These are phyloP conservation scores for Fusarium piperis DNA, from an alignment of 2,329 filamentous ascomycete species.

Conservation along the genomic window DNA sequence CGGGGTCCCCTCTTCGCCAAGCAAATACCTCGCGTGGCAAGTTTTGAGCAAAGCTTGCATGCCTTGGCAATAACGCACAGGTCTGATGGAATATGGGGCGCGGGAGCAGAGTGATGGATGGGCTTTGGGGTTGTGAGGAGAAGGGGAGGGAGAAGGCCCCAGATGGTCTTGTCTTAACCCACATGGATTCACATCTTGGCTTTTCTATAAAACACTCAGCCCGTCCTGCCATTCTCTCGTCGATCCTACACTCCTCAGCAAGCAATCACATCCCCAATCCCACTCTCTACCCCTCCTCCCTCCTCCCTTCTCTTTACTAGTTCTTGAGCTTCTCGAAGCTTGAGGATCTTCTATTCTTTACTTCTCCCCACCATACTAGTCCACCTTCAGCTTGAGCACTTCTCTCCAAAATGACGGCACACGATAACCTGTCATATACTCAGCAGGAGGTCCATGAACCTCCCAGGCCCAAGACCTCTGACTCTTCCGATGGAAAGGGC, in stretches of 20 bases:
- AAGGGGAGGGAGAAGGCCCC: neutral
- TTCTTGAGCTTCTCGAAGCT: neutral
- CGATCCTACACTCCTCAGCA: neutral
- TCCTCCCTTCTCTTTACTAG: neutral
- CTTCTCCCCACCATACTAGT: neutral
- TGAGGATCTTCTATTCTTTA: neutral
- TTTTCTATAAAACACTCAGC: conserved; percentile 8
- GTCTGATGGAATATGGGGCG: conserved; percentile 6
- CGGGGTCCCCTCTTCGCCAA: conserved; percentile 5
- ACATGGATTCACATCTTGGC: conserved; percentile 20
- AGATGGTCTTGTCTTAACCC: neutral
- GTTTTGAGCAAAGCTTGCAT: conserved; percentile 11
- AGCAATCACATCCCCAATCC: neutral
- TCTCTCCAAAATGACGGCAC: conserved; percentile 7
- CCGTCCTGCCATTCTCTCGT: neutral
- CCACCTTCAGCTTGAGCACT: neutral
- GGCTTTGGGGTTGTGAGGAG: conserved; percentile 1
- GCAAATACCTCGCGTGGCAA: conserved; percentile 14
- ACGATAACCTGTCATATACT: conserved; percentile 6
- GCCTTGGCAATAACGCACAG: conserved; percentile 11
- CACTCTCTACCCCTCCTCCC: neutral
- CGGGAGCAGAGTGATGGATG: neutral
- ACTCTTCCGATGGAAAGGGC: conserved; percentile 19
- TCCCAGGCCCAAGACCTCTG: conserved; percentile 24
- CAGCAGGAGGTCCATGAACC: conserved; percentile 2